Conservation (phyloP, 2,329 filamentous ascomycete genomes). For the Cordyceps cicadae region DNA sequence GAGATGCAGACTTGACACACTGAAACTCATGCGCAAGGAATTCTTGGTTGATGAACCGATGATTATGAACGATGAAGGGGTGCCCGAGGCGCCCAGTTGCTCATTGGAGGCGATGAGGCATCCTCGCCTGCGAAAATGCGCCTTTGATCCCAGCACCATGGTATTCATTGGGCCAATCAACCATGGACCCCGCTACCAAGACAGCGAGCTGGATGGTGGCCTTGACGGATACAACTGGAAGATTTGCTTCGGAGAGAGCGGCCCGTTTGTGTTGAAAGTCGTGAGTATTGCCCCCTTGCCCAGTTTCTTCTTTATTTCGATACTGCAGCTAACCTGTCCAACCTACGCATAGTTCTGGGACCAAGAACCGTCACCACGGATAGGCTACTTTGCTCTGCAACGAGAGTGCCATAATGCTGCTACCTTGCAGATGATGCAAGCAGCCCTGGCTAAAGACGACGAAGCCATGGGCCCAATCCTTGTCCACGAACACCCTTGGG, state of each 20-base stretch:
- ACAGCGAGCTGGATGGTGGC: background rate
- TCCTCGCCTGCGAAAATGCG: constrained; percentile 1
- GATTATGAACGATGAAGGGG: no score
- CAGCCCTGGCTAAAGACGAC: background rate
- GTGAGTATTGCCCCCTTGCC: background rate
- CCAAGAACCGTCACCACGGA: background rate
- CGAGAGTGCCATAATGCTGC: background rate
- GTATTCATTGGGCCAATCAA: background rate
- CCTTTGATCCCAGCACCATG: background rate
- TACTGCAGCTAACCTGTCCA: background rate
- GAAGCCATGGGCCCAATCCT: background rate
- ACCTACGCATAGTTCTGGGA: background rate
- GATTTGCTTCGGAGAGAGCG: background rate
- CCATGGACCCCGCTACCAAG: background rate
- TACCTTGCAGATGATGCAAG: background rate
- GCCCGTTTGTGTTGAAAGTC: background rate
- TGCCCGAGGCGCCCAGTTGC: background rate
- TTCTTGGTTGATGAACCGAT: no score
- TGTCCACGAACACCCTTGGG: background rate
- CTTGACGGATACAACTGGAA: constrained; percentile 3
- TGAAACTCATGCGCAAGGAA: no score
- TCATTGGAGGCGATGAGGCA: no score
- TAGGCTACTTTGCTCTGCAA: background rate
- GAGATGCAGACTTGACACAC: no score
- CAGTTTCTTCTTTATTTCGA: background rate